Evolutionary conservation across 2,329 filamentous ascomycete species (phyloP), one percentile per base, ranked within the genome.

Genomic region (Talaromyces sp.): DNA sequence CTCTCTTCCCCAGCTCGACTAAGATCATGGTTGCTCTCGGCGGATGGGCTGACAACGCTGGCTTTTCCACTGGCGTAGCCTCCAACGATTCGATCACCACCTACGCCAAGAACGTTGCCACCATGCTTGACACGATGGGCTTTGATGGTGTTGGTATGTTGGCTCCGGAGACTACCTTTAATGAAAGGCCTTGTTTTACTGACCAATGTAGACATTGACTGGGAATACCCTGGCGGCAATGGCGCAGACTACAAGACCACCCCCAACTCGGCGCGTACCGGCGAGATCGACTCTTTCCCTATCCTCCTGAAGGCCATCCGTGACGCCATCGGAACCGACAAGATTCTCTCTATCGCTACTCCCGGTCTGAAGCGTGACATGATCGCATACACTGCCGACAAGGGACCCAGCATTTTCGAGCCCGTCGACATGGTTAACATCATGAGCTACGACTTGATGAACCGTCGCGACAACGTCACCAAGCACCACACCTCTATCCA

Each of bases 371-470:
- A 79, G 44, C 75, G 77, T 15, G 88, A 91, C 68, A 88, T 90
- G 85, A 82, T 90, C 4, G 87, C 85, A n/a, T 90, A 84, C 69
- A 88, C 82, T 0, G 63, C 76, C 5, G 72, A 81, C 27, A 83
- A 84, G 8, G 78, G 85, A 0, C 85, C 85, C 1, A 75, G 79
- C 61, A 88, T 90, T 65, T 84, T 83, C 77, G 70, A 76, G 13
- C 78, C 80, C 1, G 81, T 90, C 19, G 86, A 91, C 70, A 88
- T 86, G 68, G 78, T 90, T 68, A 90, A 90, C 66, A 68, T 91
- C 65, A 90, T 90, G 88, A 81, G 83, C 1, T 91, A 91, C 71
- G 88, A 91, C 69, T 71, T 91, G 55, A 88, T 89, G 82, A 90
- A 90, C 75, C 68, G 88, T 36, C 85, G 89, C 36, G 85, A 90